These are phyloP conservation scores for Debaryomycetaceae sp. DNA, from an alignment of 1,139 yeast genomes.

Conservation along the genomic window DNA sequence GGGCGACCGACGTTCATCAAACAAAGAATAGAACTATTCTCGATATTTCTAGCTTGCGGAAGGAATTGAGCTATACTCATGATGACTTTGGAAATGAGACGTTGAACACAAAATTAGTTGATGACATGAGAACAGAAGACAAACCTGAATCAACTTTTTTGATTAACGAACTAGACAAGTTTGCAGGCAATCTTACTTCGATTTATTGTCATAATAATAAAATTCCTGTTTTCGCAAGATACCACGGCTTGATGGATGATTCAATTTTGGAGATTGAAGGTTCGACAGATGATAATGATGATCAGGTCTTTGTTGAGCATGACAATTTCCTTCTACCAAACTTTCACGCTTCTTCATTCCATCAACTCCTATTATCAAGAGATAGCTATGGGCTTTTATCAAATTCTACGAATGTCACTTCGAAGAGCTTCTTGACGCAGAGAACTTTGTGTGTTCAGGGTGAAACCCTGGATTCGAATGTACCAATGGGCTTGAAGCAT, in stretches of 20 bases:
- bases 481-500: slow-evolving; percentile 22
- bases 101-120: slow-evolving; percentile 8
- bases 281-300: slow-evolving; percentile 9
- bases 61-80: slow-evolving; percentile 7
- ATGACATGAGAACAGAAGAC: not conserved
- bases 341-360: slow-evolving; percentile 30
- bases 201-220: slow-evolving; percentile 19
- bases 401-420: slow-evolving; percentile 29
- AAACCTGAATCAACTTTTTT: slow-evolving; percentile 19
- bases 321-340: slow-evolving; percentile 35
- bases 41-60: slow-evolving; percentile 6
- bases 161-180: slow-evolving; percentile 21
- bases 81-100: slow-evolving; percentile 5
- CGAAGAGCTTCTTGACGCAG: slow-evolving; percentile 26
- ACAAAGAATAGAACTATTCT: slow-evolving; percentile 2
- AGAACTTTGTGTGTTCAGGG: slow-evolving; percentile 9
- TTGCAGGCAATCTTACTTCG: slow-evolving; percentile 24
- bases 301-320: slow-evolving; percentile 33
- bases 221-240: slow-evolving; percentile 25
- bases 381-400: slow-evolving; percentile 36
- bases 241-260: not conserved
- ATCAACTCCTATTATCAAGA: slow-evolving; percentile 34
- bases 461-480: slow-evolving; percentile 1
- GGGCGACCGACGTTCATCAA: slow-evolving; percentile 19
- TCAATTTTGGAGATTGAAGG: slow-evolving; percentile 1